Evolutionary conservation across 2,329 filamentous ascomycete species (phyloP).

Genomic region (Sporothrix humicola): DNA sequence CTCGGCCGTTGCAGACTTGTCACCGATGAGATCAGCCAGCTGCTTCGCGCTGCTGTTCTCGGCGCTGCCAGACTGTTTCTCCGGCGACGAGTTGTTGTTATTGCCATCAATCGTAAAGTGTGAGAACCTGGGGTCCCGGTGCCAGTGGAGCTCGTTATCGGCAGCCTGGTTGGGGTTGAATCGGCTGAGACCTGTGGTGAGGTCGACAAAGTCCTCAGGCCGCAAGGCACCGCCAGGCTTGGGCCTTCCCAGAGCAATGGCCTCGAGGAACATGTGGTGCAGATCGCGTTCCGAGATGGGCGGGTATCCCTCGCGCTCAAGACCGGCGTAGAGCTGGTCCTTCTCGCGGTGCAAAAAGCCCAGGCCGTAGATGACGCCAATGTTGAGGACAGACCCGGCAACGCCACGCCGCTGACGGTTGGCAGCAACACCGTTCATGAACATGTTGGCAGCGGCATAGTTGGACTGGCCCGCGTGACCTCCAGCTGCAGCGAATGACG

Average conservation of each 20-base stretch:
- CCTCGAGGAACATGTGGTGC: slow-evolving; percentile 59
- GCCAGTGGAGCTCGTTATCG: slow-evolving; percentile 48
- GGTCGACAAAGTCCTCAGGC: slow-evolving; percentile 42
- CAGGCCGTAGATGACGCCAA: slow-evolving; percentile 54
- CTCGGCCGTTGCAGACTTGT: slow-evolving; percentile 30
- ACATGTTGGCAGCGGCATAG: slow-evolving; percentile 55
- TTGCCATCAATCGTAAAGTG: slow-evolving; percentile 44
- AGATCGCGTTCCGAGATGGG: slow-evolving; percentile 58
- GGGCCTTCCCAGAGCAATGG: slow-evolving; percentile 52
- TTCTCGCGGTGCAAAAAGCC: slow-evolving; percentile 52
- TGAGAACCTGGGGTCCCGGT: slow-evolving; percentile 51
- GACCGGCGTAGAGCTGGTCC: slow-evolving; percentile 48
- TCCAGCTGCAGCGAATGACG: slow-evolving; percentile 52
- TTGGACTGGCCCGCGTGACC: slow-evolving; percentile 53
- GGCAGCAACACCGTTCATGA: slow-evolving; percentile 53
- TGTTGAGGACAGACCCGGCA: slow-evolving; percentile 51
- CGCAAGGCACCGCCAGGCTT: neutral
- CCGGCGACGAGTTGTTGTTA: fast-evolving
- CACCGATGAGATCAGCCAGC: slow-evolving; percentile 39
- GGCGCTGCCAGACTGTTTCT: neutral
- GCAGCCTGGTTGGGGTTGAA: slow-evolving; percentile 44
- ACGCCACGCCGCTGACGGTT: slow-evolving; percentile 46
- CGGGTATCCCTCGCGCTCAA: slow-evolving; percentile 53
- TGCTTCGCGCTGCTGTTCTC: slow-evolving; percentile 38
- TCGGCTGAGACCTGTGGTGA: slow-evolving; percentile 51